These are phyloP conservation scores for Epichloe sylvatica DNA, from an alignment of 2,329 filamentous ascomycete genomes.

Conservation along the genomic window DNA sequence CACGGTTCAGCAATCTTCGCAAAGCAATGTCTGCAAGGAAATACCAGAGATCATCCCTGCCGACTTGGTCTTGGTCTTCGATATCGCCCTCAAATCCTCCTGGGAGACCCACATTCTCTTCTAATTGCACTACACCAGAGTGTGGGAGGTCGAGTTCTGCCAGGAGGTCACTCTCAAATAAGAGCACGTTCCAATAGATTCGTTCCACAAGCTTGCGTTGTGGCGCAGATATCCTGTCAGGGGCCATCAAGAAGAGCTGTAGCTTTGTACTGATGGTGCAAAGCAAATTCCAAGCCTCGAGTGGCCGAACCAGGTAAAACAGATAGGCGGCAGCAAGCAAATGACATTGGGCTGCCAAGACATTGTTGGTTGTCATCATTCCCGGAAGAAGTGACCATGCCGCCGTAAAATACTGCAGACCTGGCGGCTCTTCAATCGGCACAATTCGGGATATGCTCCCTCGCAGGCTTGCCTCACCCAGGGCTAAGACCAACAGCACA, in stretches of 20 bases:
- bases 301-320: slow-evolving; percentile 66
- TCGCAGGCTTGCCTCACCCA: slow-evolving; percentile 61
- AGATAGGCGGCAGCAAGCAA: slow-evolving; percentile 69
- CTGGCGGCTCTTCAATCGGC: slow-evolving; percentile 56
- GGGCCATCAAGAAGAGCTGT: slow-evolving; percentile 62
- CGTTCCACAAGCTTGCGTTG: slow-evolving; percentile 62
- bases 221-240: slow-evolving; percentile 53
- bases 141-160: slow-evolving; percentile 71
- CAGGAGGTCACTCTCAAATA: slow-evolving; percentile 68
- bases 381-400: slow-evolving; percentile 66
- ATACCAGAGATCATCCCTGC: slow-evolving; percentile 72
- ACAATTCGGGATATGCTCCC: slow-evolving; percentile 64
- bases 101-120: slow-evolving; percentile 65
- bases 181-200: slow-evolving; percentile 71
- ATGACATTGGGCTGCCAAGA: slow-evolving; percentile 67
- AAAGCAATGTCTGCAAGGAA: slow-evolving; percentile 74
- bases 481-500: slow-evolving; percentile 61
- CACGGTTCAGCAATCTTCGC: slow-evolving; percentile 60
- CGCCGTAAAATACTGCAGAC: slow-evolving; percentile 65
- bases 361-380: slow-evolving; percentile 67
- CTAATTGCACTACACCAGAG: slow-evolving; percentile 69
- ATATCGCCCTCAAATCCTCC: slow-evolving; percentile 65
- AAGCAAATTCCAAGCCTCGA: slow-evolving; percentile 71
- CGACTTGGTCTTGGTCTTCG: slow-evolving; percentile 37
- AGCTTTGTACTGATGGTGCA: slow-evolving; percentile 71